Evolutionary conservation across 2,329 filamentous ascomycete species (phyloP).

Genomic region (Gnomoniopsis sp.): DNA sequence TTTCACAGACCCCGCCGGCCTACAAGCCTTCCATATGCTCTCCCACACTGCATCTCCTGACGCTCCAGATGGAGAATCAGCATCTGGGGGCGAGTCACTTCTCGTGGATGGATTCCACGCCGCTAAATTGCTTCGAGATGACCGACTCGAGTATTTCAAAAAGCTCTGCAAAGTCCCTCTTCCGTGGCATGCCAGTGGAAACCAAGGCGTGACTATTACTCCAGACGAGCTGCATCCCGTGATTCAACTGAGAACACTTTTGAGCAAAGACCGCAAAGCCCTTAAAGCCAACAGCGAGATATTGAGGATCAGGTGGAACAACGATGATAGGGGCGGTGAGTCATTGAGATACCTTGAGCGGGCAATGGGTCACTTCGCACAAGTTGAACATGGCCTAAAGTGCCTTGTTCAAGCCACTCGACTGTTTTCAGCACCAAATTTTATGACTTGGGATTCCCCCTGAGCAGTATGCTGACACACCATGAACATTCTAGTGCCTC

Average conservation of each 20-base stretch:
- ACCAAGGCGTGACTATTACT: conserved; percentile 75
- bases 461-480: background rate
- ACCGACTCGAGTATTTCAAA: conserved; percentile 54
- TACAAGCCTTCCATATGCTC: conserved; percentile 90
- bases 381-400: background rate
- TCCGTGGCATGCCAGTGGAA: conserved; percentile 84
- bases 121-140: conserved; percentile 56
- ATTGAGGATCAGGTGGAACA: conserved; percentile 76
- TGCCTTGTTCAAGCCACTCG: too few species aligned
- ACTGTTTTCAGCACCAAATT: too few species aligned
- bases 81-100: conserved; percentile 68
- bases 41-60: conserved; percentile 63
- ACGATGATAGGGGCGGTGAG: conserved; percentile 68
- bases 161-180: conserved; percentile 56
- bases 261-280: background rate
- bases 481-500: conserved; percentile 41
- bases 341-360: background rate
- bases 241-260: conserved; percentile 53
- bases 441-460: background rate
- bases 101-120: conserved; percentile 85
- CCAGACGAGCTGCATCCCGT: conserved; percentile 71
- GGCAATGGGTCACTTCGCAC: background rate
- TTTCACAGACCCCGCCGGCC: conserved; percentile 85
- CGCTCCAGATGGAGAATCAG: conserved; percentile 22
- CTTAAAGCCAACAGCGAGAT: background rate